Base-by-base conservation (phyloP, 2,329 filamentous ascomycete species). In the Colletotrichum eleusines region DNA sequence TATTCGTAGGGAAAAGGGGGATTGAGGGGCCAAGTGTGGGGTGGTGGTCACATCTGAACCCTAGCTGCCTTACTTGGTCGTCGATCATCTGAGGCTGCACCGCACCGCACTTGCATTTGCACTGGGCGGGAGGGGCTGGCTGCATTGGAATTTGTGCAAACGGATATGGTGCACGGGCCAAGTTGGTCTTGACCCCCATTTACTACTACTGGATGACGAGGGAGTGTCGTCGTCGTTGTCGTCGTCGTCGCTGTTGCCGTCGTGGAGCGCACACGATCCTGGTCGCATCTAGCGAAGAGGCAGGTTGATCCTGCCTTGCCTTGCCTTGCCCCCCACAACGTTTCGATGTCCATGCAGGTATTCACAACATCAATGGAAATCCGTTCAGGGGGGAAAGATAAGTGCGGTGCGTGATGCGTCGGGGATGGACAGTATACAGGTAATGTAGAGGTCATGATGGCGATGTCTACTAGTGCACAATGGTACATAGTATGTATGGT, bases 71-170 rank as follows among this genome's bases (percentile, higher is more conserved):
- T 18, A 7, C 58, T 46, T 42, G 46, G 55, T 28, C 40, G 63
- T 48, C 57, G 57, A 62, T 70, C 50, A 70, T 67, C 50, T 57
- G 67, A 67, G 67, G 40, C 63, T 35, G 42, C 44, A 42, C 40
- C 16, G 40, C n/a, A n/a, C n/a, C n/a, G 42, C 20, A 20, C 40
- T n/a, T 20, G 40, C 40, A n/a, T 44, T 44, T n/a, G 42, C 42
- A 38, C 42, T 23, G 44, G 23, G 20, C 5, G 26, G 40, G 40
- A 26, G 12, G 26, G n/a, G 40, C 35, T 38, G n/a, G 35, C 20
- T 8, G 40, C 23, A 26, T 58, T n/a, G 55, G 55, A 18, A 16
- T 57, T 58, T 58, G 68, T 62, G 68, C 68, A 71, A 58, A 31
- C 33, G 42, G 26, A 40, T n/a, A 26, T 5, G 6, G 48, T 40